phyloP scores from a whole-genome alignment of 768 basidiomycete species.

The Clathrus columnatus region DNA sequence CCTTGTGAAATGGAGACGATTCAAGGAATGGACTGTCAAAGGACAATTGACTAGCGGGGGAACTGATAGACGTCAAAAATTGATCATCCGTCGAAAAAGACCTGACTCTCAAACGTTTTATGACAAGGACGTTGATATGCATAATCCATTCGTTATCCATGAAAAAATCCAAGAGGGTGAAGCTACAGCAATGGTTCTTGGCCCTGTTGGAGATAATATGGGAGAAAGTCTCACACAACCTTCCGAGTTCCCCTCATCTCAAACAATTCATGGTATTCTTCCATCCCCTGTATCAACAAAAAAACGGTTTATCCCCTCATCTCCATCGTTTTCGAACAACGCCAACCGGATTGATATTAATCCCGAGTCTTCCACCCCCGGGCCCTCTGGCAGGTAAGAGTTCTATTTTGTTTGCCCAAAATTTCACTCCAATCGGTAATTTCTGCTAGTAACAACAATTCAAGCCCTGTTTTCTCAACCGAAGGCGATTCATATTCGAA shows the following conservation, averaged over 20 bases:
- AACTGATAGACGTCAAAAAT: conserved; percentile 20
- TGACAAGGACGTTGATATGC: neutral
- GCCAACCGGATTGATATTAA: neutral
- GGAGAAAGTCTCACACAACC: conserved; percentile 7
- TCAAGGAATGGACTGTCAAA: conserved; percentile 35
- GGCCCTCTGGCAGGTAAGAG: no score
- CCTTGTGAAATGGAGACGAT: conserved; percentile 43
- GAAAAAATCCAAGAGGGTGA: no score
- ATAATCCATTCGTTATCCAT: no score
- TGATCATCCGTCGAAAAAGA: conserved; percentile 16
- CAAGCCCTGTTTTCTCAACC: no score
- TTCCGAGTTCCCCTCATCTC: neutral
- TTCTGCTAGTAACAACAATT: no score
- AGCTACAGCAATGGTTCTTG: no score
- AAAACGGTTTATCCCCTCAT: neutral
- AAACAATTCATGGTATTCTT: neutral
- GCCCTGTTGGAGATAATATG: neutral
- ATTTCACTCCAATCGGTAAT: no score
- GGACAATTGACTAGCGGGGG: conserved; percentile 25
- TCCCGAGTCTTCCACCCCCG: no score
- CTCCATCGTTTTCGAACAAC: neutral
- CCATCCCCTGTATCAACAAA: neutral
- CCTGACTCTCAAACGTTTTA: neutral
- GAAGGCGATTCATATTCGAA: no score
- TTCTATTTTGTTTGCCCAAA: no score